Conservation (phyloP, 306 rosid genomes). For the Acacia confusa region DNA sequence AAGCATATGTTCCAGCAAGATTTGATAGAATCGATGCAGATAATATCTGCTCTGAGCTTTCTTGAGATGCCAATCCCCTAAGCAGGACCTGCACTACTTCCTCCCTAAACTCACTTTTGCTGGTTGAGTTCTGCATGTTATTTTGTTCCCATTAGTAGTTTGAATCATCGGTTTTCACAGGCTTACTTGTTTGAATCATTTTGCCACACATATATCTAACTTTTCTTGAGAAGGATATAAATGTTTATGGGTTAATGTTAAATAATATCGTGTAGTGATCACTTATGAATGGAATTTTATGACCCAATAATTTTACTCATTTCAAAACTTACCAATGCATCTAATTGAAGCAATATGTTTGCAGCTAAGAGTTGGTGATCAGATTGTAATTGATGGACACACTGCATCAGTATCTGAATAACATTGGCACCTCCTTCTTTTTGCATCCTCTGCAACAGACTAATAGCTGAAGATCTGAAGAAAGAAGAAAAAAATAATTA, state of each 20-base stretch:
- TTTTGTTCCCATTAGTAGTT: slow-evolving; percentile 18
- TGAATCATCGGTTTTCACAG: slow-evolving; percentile 16
- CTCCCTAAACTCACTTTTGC: slow-evolving; percentile 49
- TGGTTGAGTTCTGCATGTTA: slow-evolving; percentile 51
- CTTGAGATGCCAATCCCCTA: slow-evolving; percentile 57
- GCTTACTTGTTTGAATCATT: slow-evolving; percentile 9
- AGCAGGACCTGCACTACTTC: slow-evolving; percentile 61
- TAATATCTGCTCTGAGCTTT: slow-evolving; percentile 54
- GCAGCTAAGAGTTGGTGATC: slow-evolving; percentile 74
- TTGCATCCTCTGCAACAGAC: slow-evolving; percentile 57
- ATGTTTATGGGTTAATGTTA: no score
- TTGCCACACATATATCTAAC: slow-evolving; percentile 14
- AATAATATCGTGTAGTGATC: no score
- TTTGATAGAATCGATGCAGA: slow-evolving; percentile 75
- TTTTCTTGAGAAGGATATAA: no score
- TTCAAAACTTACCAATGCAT: slow-evolving; percentile 50
- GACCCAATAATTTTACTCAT: slow-evolving; percentile 21
- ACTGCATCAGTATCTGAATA: slow-evolving; percentile 55
- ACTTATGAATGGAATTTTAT: slow-evolving; percentile 5
- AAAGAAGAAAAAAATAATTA: neutral
- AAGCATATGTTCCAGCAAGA: slow-evolving; percentile 71
- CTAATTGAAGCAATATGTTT: slow-evolving; percentile 64
- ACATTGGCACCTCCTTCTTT: slow-evolving; percentile 55
- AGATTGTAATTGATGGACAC: slow-evolving; percentile 57
- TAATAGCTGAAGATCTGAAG: slow-evolving; percentile 64